phyloP scores from a whole-genome alignment of 2,329 filamentous ascomycete species.

The Alternaria dauci region DNA sequence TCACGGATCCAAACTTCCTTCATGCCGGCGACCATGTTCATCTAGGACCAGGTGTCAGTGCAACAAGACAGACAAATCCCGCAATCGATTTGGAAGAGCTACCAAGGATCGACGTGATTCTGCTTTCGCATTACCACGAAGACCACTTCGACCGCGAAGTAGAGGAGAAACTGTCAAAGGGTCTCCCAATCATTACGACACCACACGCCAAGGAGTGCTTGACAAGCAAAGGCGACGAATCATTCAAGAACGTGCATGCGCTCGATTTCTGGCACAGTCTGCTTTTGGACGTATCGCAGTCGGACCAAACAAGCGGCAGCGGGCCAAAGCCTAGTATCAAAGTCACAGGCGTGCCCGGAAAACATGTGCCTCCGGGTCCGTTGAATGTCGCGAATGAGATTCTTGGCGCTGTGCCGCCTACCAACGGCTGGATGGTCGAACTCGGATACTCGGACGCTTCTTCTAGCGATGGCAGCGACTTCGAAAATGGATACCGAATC shows the following conservation, averaged over 20 bases:
- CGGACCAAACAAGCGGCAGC: slow-evolving; percentile 7
- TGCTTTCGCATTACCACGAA: slow-evolving; percentile 71
- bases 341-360: slow-evolving; percentile 70
- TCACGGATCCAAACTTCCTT: slow-evolving; percentile 65
- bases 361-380: slow-evolving; percentile 64
- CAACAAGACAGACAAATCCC: slow-evolving; percentile 64
- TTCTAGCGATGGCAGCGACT: slow-evolving; percentile 28
- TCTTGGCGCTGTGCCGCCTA: slow-evolving; percentile 66
- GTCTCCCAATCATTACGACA: slow-evolving; percentile 70
- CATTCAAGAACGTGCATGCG: slow-evolving; percentile 63
- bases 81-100: slow-evolving; percentile 67
- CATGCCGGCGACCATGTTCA: slow-evolving; percentile 72
- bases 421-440: slow-evolving; percentile 73
- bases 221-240: slow-evolving; percentile 56
- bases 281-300: slow-evolving; percentile 54
- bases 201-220: slow-evolving; percentile 67
- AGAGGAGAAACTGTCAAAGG: slow-evolving; percentile 59
- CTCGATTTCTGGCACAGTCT: slow-evolving; percentile 66
- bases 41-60: slow-evolving; percentile 69
- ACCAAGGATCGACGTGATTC: slow-evolving; percentile 66
- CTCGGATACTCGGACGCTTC: slow-evolving; percentile 57
- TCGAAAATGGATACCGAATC: slow-evolving; percentile 64
- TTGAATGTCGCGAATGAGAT: slow-evolving; percentile 58
- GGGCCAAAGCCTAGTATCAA: slow-evolving; percentile 57
- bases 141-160: slow-evolving; percentile 66